Percentiles rank a stretch among this genome's conserved stretches.
These are phyloP conservation scores for Diplosphaera chodatii DNA, from an alignment of 139 green algal genomes.

Conservation along the genomic window DNA sequence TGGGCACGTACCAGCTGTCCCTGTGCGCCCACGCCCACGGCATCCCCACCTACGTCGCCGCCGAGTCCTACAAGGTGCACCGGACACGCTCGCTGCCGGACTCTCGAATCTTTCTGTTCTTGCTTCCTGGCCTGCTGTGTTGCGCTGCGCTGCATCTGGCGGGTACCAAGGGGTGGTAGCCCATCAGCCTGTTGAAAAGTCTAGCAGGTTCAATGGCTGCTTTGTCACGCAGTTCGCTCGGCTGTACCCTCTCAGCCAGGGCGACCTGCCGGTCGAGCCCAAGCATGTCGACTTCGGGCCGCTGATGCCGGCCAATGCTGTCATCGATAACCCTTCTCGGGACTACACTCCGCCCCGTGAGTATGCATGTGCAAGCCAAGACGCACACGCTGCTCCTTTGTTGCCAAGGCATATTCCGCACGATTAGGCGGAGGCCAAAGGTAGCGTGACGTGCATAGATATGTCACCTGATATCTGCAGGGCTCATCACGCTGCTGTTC, in stretches of 20 bases:
- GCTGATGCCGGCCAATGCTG: conserved; percentile 53
- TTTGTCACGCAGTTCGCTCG: conserved; percentile 74
- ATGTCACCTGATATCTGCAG: not conserved
- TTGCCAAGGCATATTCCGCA: too few relatives aligned
- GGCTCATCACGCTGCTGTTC: conserved; percentile 83
- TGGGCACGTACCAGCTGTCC: conserved; percentile 64
- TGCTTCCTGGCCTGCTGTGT: too few relatives aligned
- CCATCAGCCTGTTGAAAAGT: too few relatives aligned
- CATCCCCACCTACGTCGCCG: conserved; percentile 90
- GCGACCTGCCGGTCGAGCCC: conserved; percentile 74
- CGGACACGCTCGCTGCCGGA: too few relatives aligned
- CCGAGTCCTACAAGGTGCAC: conserved; percentile 90
- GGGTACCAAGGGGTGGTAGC: too few relatives aligned
- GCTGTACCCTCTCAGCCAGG: conserved; percentile 65
- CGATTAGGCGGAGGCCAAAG: too few relatives aligned
- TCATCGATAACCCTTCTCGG: conserved; percentile 72
- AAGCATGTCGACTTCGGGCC: conserved; percentile 75
- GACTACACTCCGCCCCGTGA: conserved; percentile 88
- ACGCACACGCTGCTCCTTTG: too few relatives aligned
- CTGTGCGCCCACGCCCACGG: conserved; percentile 66
- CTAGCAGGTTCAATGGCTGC: too few relatives aligned
- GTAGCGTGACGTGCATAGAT: too few relatives aligned
- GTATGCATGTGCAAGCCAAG: too few relatives aligned
- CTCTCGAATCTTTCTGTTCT: too few relatives aligned
- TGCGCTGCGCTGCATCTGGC: too few relatives aligned